Base-by-base conservation (phyloP, 768 basidiomycete genomes). In the Cyclocybe aegerita region DNA sequence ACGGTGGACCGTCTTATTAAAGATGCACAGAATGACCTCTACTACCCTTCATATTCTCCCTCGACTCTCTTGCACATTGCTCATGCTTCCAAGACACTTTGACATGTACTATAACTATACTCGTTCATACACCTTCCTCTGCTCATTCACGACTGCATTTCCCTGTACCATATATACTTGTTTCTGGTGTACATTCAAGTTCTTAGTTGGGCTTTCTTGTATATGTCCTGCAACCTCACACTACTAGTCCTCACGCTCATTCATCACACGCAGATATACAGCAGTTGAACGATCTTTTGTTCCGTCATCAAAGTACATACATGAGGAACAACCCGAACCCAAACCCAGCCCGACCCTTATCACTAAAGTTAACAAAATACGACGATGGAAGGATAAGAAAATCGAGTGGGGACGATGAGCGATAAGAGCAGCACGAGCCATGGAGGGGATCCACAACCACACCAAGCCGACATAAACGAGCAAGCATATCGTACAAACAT, bases 1-100 rank as follows among this genome's bases (percentile, higher is more conserved):
- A 74, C 75, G 48, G 83, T 81, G 6, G 77, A 76, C 60, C 73
- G 71, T 32, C 71, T 88, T 46, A 78, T 86, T 51, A 73, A 74
- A 50, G 78, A 80, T 48, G 86, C 86, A 0, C 85, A 87, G 54
- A 73, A 74, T 36, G 85, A 87, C 59, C 69, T 88, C 9, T 88
- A 88, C 56, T 75, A 81, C 48, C 81, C 84, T 1, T 65, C 77
- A 10, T 74, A 76, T 53, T 69, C 72, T 29, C 70, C 77, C 15
- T 82, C 79, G 9, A 67, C 74, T 39, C 77, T 74, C 33, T 66
- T 87, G 35, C 80, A 86, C 58, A 79, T 88, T 40, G 81, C 79
- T 2, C 78, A 85, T 53, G 85, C 81, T 46, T 68, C 67, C 37
- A 73, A 73, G 42, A 52, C 54, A 36, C 56, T 46, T 33, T 54